Percentiles rank a stretch among this genome's conserved stretches.
These are phyloP conservation scores for Dillenia turbinata DNA, from an alignment of 164 flowering plant genomes.

Conservation along the genomic window DNA sequence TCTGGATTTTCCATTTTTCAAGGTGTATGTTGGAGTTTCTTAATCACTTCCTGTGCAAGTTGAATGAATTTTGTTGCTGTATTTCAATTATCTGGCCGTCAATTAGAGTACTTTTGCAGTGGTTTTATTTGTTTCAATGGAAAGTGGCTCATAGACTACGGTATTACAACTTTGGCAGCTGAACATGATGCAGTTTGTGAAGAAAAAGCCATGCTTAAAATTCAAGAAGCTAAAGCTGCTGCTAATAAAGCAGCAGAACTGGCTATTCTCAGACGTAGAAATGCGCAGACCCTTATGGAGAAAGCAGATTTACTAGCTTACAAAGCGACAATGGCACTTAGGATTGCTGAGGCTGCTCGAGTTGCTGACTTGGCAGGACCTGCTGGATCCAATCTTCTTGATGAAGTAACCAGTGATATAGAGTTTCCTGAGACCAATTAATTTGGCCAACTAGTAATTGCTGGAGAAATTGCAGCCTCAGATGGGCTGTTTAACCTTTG, in stretches of 20 bases:
- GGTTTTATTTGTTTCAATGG: too few species aligned
- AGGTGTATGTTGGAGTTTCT: too few species aligned
- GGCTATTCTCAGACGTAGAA: conserved; percentile 52
- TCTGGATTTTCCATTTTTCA: too few species aligned
- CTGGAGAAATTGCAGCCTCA: conserved; percentile 6
- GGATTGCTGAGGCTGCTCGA: conserved; percentile 55
- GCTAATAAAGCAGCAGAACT: conserved; percentile 28
- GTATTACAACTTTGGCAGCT: conserved; percentile 21
- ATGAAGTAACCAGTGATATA: conserved; percentile 4
- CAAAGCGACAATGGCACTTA: conserved; percentile 61
- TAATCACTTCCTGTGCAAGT: neutral
- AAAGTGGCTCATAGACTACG: too few species aligned
- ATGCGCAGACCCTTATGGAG: conserved; percentile 66
- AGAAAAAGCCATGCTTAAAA: conserved; percentile 27
- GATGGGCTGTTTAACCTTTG: conserved; percentile 12
- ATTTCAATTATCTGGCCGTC: too few species aligned
- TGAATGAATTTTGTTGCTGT: neutral
- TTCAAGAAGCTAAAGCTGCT: conserved; percentile 45
- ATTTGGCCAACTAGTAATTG: conserved; percentile 3
- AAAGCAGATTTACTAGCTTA: conserved; percentile 65
- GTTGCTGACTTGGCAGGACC: conserved; percentile 21
- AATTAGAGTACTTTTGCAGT: neutral
- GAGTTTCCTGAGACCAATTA: neutral
- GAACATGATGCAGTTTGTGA: conserved; percentile 26
- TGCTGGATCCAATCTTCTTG: conserved; percentile 18